Conservation (phyloP, 495 filamentous ascomycete genomes). For the Mytilinidion resinicola region DNA sequence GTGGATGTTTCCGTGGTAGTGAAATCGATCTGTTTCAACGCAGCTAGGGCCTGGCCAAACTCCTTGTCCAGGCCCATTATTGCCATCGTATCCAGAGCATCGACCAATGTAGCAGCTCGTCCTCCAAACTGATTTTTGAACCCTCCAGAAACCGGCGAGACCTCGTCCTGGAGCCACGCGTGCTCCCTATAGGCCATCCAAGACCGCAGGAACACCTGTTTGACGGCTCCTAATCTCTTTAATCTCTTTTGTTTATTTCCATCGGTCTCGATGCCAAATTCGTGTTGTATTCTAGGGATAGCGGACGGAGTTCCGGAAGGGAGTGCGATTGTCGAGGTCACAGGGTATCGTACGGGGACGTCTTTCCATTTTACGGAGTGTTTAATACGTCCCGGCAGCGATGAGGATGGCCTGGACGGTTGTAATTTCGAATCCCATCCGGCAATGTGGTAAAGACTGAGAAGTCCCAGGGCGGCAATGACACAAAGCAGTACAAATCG, state of each 20-base stretch:
- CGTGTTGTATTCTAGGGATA: constrained; percentile 1
- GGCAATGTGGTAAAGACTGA: background rate
- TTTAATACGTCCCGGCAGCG: background rate
- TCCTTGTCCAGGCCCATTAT: constrained; percentile 37
- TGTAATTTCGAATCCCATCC: background rate
- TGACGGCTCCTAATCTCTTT: constrained; percentile 46
- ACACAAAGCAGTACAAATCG: background rate
- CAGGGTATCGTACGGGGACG: background rate
- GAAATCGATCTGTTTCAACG: constrained; percentile 36
- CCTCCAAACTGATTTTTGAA: constrained; percentile 39
- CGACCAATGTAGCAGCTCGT: constrained; percentile 37
- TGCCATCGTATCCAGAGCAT: constrained; percentile 35
- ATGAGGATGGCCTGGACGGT: background rate
- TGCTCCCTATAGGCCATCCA: constrained; percentile 71
- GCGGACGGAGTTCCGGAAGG: background rate
- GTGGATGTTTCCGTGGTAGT: constrained; percentile 11
- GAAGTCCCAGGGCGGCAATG: background rate
- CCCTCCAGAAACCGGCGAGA: constrained; percentile 58
- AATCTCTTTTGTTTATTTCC: constrained; percentile 28
- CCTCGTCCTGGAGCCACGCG: constrained; percentile 77
- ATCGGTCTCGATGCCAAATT: constrained; percentile 5
- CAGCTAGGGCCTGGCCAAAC: constrained; percentile 31
- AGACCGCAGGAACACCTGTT: constrained; percentile 58
- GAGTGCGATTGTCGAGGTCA: background rate
- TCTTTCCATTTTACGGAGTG: constrained; percentile 2